These are phyloP conservation scores for Aureobasidium namibiae DNA, from an alignment of 2,329 filamentous ascomycete genomes.

Conservation along the genomic window DNA sequence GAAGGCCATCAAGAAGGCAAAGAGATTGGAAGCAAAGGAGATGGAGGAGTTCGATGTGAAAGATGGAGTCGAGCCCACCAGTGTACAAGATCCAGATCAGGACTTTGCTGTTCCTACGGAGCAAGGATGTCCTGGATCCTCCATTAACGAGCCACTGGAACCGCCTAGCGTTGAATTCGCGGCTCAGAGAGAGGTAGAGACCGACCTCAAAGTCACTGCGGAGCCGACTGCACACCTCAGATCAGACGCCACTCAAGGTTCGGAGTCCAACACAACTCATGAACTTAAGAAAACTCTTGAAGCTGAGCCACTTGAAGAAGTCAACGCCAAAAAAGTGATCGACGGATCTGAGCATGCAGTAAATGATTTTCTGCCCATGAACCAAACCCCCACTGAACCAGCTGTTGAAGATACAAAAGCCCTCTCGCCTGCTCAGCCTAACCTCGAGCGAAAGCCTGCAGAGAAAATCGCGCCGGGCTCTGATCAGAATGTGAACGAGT, in stretches of 20 bases:
- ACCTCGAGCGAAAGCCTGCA: too few relatives aligned
- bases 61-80: neutral
- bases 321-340: neutral
- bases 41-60: neutral
- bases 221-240: neutral
- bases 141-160: neutral
- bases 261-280: neutral
- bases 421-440: neutral
- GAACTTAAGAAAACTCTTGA: neutral
- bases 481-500: neutral
- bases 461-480: too few relatives aligned
- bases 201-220: neutral
- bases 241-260: neutral
- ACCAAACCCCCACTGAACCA: neutral
- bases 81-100: neutral
- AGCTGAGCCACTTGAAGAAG: too few relatives aligned
- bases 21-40: neutral
- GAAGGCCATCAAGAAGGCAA: constrained; percentile 23
- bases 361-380: neutral
- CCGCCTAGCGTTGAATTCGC: neutral
- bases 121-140: neutral
- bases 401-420: neutral
- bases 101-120: neutral
- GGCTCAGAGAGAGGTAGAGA: neutral
- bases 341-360: neutral